Base-by-base conservation (phyloP, 2,329 filamentous ascomycete genomes). In the Diaporthe sp. region DNA sequence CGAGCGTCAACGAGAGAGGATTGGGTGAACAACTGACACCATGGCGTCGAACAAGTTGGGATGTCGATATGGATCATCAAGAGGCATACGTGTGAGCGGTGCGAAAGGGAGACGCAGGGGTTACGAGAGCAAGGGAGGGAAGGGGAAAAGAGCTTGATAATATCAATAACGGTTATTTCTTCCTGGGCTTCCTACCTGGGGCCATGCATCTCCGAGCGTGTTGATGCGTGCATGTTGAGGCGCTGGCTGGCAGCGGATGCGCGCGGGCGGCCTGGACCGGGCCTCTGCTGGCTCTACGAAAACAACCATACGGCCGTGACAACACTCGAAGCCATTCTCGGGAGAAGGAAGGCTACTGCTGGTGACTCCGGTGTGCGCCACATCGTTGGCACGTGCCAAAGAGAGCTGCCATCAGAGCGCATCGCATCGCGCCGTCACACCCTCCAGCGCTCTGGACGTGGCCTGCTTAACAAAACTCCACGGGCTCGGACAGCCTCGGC, bases 81-180 rank as follows among this genome's bases (percentile, higher is more conserved):
- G 15, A 28, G 28, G 15, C 13, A 10, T 17, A 8, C 31, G 15
- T 28, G 8, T 34, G 15, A 57, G 28, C 28, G 15, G 53, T 44
- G 42, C 42, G 42, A 44, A 15, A 44, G 42, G 17, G 17, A 17
- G 20, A 20, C 10, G 28, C 28, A 31, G 28, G 3, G 28, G 28
- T 4, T 3, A 31, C 4, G 28, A 31, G 28, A 31, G 28, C 28
- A 31, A 31, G 28, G 28, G 28, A 31, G 28, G 28, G 12, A 15
- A 12, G 34, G 28, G 4, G 28, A 28, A 53, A 39, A 68, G 65
- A 68, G 34, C 47, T 68, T 68, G 65, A 68, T 53, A 53, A 68
- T 68, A 39, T 13, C 47, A 39, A 39, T 12, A 28, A 3, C 34
- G 20, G 47, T 53, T 53, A 28, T 7, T 9, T 42, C 12, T 13